Percentiles rank a stretch among this genome's conserved stretches.
Conservation (phyloP, 2,329 filamentous ascomycete genomes). For the Botrytis elliptica region DNA sequence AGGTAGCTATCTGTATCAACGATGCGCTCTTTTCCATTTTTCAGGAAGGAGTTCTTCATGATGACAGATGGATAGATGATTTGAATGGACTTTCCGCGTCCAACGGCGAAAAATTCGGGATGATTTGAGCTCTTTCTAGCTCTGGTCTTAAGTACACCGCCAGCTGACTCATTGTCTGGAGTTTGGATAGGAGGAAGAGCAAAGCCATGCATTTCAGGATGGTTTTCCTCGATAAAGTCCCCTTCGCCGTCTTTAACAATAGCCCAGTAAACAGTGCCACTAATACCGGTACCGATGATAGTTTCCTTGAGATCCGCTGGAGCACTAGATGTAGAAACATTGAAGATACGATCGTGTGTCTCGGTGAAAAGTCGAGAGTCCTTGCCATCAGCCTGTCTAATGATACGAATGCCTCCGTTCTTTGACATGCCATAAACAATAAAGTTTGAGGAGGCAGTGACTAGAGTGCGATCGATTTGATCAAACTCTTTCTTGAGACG, state of each 20-base stretch:
- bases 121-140: constrained; percentile 86
- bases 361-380: constrained; percentile 91
- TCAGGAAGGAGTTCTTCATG: constrained; percentile 62
- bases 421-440: constrained; percentile 95
- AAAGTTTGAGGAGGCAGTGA: constrained; percentile 83
- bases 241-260: constrained; percentile 73
- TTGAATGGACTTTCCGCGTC: constrained; percentile 93
- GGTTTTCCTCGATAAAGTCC: constrained; percentile 74
- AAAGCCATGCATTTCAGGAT: constrained; percentile 82
- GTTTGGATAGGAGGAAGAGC: constrained; percentile 82
- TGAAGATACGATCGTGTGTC: constrained; percentile 92
- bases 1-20: constrained; percentile 88
- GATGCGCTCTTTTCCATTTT: constrained; percentile 61
- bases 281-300: constrained; percentile 89
- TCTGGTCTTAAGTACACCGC: constrained; percentile 91
- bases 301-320: constrained; percentile 67
- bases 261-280: constrained; percentile 96
- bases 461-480: constrained; percentile 90
- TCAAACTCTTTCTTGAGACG: constrained; percentile 97
- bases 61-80: constrained; percentile 72
- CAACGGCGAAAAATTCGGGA: constrained; percentile 91
- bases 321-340: constrained; percentile 77
- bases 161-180: constrained; percentile 86
- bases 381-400: constrained; percentile 88
- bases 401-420: constrained; percentile 87